Conservation (phyloP, 495 filamentous ascomycete species). For the Pyrenula aspistea region DNA sequence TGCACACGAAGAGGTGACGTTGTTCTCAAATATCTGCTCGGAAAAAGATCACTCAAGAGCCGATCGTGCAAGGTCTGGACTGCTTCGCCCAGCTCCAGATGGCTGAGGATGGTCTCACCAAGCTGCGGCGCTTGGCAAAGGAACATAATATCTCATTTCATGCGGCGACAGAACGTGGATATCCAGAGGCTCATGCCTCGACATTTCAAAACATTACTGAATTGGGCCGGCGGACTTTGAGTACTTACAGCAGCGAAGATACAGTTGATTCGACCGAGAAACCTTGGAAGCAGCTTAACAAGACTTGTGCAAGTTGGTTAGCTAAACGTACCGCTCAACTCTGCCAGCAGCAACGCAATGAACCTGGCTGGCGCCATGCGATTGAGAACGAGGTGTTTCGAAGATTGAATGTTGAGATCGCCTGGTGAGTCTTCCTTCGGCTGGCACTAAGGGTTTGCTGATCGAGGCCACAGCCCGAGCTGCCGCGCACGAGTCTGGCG, state of each 20-base stretch:
- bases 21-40: no score
- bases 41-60: no score
- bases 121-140: background rate
- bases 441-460: background rate
- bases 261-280: background rate
- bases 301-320: background rate
- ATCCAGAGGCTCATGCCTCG: background rate
- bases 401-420: background rate
- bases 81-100: background rate
- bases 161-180: background rate
- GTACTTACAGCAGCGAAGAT: background rate
- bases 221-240: background rate
- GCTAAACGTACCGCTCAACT: background rate
- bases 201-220: background rate
- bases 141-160: background rate
- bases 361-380: background rate
- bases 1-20: no score
- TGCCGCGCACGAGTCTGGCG: conserved; percentile 4
- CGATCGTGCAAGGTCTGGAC: no score
- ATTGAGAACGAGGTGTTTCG: background rate
- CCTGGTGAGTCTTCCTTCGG: background rate
- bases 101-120: background rate
- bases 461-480: background rate
- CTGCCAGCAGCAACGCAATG: background rate
- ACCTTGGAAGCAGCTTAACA: background rate